Conservation (phyloP, 805 yeast genomes). For the Candida krabiensis region DNA sequence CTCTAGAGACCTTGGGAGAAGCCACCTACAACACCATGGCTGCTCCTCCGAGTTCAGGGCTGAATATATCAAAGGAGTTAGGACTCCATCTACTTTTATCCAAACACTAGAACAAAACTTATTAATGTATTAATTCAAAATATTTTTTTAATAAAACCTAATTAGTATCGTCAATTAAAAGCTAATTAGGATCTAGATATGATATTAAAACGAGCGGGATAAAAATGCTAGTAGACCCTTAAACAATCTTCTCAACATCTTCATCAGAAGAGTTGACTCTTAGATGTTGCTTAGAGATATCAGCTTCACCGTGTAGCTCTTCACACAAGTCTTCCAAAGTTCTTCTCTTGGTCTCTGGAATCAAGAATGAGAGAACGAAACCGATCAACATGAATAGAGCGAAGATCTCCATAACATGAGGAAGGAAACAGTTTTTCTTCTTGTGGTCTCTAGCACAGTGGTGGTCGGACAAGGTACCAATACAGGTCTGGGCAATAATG, state of each 20-base stretch:
- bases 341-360: slow-evolving; percentile 91
- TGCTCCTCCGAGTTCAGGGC: too few species aligned
- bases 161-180: not conserved
- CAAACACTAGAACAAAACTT: too few species aligned
- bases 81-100: too few species aligned
- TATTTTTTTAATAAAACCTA: too few species aligned
- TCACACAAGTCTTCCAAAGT: slow-evolving; percentile 84
- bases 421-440: slow-evolving; percentile 72
- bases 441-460: slow-evolving; percentile 58
- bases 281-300: slow-evolving; percentile 30
- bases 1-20: too few species aligned
- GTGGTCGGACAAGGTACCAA: slow-evolving; percentile 82
- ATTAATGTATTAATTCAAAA: too few species aligned
- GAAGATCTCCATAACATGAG: slow-evolving; percentile 91
- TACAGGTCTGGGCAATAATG: slow-evolving; percentile 82
- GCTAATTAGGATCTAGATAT: not conserved
- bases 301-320: slow-evolving; percentile 78
- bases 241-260: slow-evolving; percentile 27
- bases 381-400: slow-evolving; percentile 91
- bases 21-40: too few species aligned
- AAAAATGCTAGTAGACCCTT: not conserved
- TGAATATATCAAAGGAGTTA: too few species aligned
- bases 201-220: not conserved
- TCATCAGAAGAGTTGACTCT: slow-evolving; percentile 22
- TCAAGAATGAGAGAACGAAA: slow-evolving; percentile 57